Base-by-base conservation (phyloP, 176 grass and related monocot species). In the Musa schizocarpa region DNA sequence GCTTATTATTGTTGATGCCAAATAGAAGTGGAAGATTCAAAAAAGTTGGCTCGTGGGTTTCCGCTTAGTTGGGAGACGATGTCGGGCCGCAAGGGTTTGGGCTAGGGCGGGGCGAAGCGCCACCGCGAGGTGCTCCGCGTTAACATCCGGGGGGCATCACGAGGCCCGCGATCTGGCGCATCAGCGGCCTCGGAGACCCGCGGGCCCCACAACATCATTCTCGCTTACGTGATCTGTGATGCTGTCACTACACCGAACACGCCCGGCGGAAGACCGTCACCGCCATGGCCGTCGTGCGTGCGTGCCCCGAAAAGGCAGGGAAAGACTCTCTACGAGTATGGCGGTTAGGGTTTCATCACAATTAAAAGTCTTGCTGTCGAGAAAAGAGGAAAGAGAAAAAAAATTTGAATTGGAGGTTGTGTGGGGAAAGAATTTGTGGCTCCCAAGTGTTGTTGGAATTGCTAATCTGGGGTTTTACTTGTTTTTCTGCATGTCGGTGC, bases 251-350 rank as follows among this genome's bases (percentile, higher is more conserved):
- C 74, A 88, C 86, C 11, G 89, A 86, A 78, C 83, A 88, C 77
- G 83, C 86, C 7, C 83, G 89, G 66, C 86, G 89, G 77, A 92
- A 86, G 89, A 92, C 83, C 52, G 86, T 88, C 81, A 92, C 89
- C 53, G 83, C 86, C 78, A 86, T 92, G 89, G 89, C 88, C 65
- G 83, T 92, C 66, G 89, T 92, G 25, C 66, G 89, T 92, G 25
- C 88, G 86, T 67, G 83, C 89, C 8, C 83, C 88, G 85, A 92
- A 86, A 81, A 86, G 86, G 8, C 86, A 88, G 86, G 89, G 89
- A 0, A 83, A 83, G 69, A 92, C 89, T 53, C 89, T 88, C 50
- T 88, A 88, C 65, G 89, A 85, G 0, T 92, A 88, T 77, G 86
- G 81, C 13, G 23, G 63, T 65, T 65, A 65, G 63, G 20, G 63